Evolutionary conservation across 1,139 yeast species (phyloP).

Genomic region (Williopsis jadinii): DNA sequence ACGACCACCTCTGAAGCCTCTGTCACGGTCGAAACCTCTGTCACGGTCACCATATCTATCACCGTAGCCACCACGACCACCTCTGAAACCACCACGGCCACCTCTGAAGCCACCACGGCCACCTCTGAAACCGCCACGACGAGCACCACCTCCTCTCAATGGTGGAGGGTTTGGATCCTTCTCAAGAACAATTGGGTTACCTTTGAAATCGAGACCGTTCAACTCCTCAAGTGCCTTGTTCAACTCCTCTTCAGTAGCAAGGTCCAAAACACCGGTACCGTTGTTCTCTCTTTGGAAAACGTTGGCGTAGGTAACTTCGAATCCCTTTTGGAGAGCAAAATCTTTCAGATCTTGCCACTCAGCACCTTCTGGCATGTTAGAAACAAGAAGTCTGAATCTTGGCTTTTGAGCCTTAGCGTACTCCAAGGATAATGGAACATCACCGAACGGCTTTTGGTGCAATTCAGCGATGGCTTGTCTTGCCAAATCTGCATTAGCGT

Average conservation of each 20-base stretch:
- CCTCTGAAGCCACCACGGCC: conserved; percentile 27
- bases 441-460: conserved; percentile 48
- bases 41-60: conserved; percentile 36
- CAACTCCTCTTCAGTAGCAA: conserved; percentile 67
- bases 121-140: conserved; percentile 31
- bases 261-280: conserved; percentile 74
- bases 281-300: conserved; percentile 62
- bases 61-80: conserved; percentile 43
- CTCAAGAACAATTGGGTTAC: conserved; percentile 57
- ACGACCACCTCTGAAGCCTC: conserved; percentile 29
- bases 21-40: conserved; percentile 31
- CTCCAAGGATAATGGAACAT: conserved; percentile 60
- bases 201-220: conserved; percentile 68
- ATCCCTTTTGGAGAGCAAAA: conserved; percentile 62
- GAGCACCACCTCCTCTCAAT: conserved; percentile 54
- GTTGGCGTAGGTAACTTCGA: conserved; percentile 65
- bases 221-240: conserved; percentile 61
- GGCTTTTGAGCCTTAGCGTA: conserved; percentile 67
- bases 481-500: conserved; percentile 60
- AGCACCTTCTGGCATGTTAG: conserved; percentile 65
- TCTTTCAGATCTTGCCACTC: conserved; percentile 87
- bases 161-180: conserved; percentile 77
- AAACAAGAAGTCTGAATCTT: conserved; percentile 62
- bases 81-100: conserved; percentile 37
- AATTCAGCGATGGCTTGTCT: conserved; percentile 58